phyloP scores from a whole-genome alignment of 2,329 filamentous ascomycete species.

The Calonectria naviculata region DNA sequence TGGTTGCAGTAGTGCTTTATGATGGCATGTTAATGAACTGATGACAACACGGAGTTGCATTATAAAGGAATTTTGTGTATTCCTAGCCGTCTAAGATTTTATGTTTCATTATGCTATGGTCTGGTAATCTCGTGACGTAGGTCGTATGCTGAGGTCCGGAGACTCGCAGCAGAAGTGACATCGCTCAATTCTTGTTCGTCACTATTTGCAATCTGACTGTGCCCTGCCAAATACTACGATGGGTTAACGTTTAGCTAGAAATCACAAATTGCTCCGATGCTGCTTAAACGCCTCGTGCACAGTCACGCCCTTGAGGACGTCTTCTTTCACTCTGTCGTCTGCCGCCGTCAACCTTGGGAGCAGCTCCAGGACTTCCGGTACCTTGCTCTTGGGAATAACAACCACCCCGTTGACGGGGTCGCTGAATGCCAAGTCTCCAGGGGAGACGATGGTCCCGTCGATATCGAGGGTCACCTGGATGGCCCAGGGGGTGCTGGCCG shows the following conservation, averaged over 20 bases:
- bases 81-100: slow-evolving; percentile 10
- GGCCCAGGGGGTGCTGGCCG: slow-evolving; percentile 67
- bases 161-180: background rate
- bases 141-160: background rate
- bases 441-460: slow-evolving; percentile 54
- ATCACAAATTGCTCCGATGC: slow-evolving; percentile 56
- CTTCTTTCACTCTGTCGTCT: slow-evolving; percentile 71
- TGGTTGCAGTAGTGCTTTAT: slow-evolving; percentile 43
- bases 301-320: slow-evolving; percentile 70
- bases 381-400: slow-evolving; percentile 70
- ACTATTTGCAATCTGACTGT: background rate
- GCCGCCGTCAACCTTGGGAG: slow-evolving; percentile 62
- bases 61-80: slow-evolving; percentile 20
- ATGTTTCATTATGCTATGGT: background rate
- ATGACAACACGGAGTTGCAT: slow-evolving; percentile 46
- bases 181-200: background rate
- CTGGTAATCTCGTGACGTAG: background rate
- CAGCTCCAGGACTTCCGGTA: slow-evolving; percentile 70
- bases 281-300: slow-evolving; percentile 75
- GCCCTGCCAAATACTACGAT: background rate
- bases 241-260: background rate
- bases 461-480: slow-evolving; percentile 57
- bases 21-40: slow-evolving; percentile 54
- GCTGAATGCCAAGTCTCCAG: slow-evolving; percentile 76
- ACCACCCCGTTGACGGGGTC: slow-evolving; percentile 78